Percentiles rank a stretch among this genome's conserved stretches.
phyloP scores from a whole-genome alignment of 2,329 filamentous ascomycete species.

The Hypoxylon sp. region DNA sequence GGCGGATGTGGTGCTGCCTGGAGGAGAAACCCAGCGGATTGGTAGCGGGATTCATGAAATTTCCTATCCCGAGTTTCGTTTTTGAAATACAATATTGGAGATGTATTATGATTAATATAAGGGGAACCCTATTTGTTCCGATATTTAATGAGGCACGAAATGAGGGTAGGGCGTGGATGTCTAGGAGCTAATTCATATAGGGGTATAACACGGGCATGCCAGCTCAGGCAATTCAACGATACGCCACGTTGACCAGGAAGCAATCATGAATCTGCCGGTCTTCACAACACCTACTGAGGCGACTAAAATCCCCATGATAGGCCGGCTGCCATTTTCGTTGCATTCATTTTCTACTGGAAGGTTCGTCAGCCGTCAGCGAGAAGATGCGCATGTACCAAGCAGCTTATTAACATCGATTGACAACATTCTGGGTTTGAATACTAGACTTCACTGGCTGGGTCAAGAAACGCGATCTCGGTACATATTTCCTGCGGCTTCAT shows the following conservation, averaged over 20 bases:
- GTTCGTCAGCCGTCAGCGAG: not conserved
- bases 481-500: slow-evolving; percentile 9
- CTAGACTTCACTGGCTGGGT: not conserved
- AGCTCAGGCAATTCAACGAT: not conserved
- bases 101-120: too few species aligned
- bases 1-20: slow-evolving; percentile 47
- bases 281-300: not conserved
- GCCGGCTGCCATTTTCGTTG: too few species aligned
- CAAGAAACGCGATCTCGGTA: slow-evolving; percentile 14
- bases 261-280: not conserved
- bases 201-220: not conserved
- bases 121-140: too few species aligned
- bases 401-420: not conserved
- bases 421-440: not conserved
- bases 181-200: not conserved
- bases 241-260: not conserved
- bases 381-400: not conserved
- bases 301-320: not conserved
- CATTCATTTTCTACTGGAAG: not conserved
- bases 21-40: slow-evolving; percentile 30
- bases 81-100: not conserved
- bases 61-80: slow-evolving; percentile 32
- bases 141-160: too few species aligned
- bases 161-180: too few species aligned
- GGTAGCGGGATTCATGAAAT: slow-evolving; percentile 49